phyloP scores from a whole-genome alignment of 106 monocot species.

The Ottelia alismoides region DNA sequence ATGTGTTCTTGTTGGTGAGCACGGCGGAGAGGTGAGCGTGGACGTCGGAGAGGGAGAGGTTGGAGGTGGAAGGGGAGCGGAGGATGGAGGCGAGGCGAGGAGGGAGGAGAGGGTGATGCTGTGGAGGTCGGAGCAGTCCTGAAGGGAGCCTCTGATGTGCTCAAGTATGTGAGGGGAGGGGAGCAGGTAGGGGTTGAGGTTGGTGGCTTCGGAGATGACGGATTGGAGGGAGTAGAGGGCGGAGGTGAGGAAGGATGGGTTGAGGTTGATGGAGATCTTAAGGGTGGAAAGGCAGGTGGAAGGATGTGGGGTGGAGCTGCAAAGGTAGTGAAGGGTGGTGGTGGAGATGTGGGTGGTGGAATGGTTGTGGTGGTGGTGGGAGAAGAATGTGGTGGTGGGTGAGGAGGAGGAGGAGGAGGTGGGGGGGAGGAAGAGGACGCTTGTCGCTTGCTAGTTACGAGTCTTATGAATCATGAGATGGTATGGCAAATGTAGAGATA shows the following conservation, averaged over 20 bases:
- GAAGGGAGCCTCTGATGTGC: slow-evolving; percentile 31
- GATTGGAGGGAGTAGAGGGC: slow-evolving; percentile 26
- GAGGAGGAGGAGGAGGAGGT: not conserved
- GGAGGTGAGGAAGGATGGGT: slow-evolving; percentile 26
- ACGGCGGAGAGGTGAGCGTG: slow-evolving; percentile 55
- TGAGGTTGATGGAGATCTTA: slow-evolving; percentile 30
- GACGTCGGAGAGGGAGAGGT: slow-evolving; percentile 18
- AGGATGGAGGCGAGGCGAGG: slow-evolving; percentile 26
- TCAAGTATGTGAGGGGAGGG: slow-evolving; percentile 20
- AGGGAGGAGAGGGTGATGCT: slow-evolving; percentile 39
- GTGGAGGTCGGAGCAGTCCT: slow-evolving; percentile 79
- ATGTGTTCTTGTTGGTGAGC: slow-evolving; percentile 68
- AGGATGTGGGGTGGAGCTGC: slow-evolving; percentile 58
- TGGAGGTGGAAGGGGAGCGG: not conserved
- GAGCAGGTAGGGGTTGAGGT: slow-evolving; percentile 23
- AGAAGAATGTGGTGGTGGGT: too few species aligned
- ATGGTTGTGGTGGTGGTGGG: too few species aligned
- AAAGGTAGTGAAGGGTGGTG: slow-evolving; percentile 11
- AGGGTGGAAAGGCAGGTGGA: slow-evolving; percentile 40
- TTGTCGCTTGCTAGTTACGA: not conserved
- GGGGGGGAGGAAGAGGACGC: not conserved
- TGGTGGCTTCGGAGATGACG: slow-evolving; percentile 29
- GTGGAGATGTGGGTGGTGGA: slow-evolving; percentile 3
- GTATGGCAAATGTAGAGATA: too few species aligned
- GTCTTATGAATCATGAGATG: too few species aligned